Conservation (phyloP, 371 early-diverging fungal genomes). For the Rhizopus sp. region DNA sequence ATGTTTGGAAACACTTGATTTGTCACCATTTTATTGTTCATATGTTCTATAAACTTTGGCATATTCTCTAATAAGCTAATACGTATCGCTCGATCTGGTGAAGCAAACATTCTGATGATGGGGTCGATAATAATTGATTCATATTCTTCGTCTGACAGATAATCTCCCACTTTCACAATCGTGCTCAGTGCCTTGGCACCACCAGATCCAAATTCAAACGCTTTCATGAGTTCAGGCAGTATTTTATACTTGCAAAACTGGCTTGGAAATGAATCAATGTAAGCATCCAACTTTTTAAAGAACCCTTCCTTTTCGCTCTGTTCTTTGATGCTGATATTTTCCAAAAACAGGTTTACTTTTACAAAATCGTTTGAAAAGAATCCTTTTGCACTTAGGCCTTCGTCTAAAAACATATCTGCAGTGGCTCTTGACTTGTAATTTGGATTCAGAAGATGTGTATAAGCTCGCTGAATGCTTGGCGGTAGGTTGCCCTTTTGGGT, state of each 20-base stretch:
- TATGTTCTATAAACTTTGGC: conserved; percentile 68
- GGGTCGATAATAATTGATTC: conserved; percentile 68
- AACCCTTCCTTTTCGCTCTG: conserved; percentile 78
- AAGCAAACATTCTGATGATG: conserved; percentile 84
- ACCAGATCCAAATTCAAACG: conserved; percentile 92
- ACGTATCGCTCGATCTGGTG: conserved; percentile 88
- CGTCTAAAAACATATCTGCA: conserved; percentile 72
- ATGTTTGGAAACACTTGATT: conserved; percentile 89
- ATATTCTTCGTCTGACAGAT: conserved; percentile 74
- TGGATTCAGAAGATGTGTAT: conserved; percentile 51
- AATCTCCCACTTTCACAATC: conserved; percentile 83
- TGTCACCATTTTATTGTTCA: conserved; percentile 69
- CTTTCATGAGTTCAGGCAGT: conserved; percentile 86
- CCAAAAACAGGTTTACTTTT: conserved; percentile 76
- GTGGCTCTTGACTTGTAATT: conserved; percentile 63
- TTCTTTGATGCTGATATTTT: conserved; percentile 88
- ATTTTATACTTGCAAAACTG: conserved; percentile 87
- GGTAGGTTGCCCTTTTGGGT: conserved; percentile 66
- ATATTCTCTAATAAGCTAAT: conserved; percentile 83
- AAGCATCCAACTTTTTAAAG: conserved; percentile 61
- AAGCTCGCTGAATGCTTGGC: conserved; percentile 50
- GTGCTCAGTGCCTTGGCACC: conserved; percentile 83
- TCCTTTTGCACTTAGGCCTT: conserved; percentile 59
- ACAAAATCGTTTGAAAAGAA: conserved; percentile 83
- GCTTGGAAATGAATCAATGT: conserved; percentile 75